Percentiles rank a stretch among this genome's conserved stretches.
Evolutionary conservation across 371 early-diverging fungal genomes (phyloP).

Genomic region (Nematocida ausubeli): DNA sequence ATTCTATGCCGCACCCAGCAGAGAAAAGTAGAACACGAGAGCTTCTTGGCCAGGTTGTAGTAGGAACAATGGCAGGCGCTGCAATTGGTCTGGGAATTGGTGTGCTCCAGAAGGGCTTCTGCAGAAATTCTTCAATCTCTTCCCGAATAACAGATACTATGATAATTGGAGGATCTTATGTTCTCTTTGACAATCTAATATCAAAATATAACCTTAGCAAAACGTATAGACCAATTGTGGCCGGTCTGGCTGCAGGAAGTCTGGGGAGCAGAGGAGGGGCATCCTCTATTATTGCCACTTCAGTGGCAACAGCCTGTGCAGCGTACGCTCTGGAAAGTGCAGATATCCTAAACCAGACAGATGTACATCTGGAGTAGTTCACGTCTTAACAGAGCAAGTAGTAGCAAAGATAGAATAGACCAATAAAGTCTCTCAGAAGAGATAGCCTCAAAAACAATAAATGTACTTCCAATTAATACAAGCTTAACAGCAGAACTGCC

Average conservation of each 20-base stretch:
- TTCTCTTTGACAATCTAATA: slow-evolving; percentile 3
- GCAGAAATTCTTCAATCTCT: slow-evolving; percentile 13
- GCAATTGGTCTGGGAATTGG: slow-evolving; percentile 2
- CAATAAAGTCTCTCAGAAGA: too few species aligned
- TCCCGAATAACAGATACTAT: not conserved
- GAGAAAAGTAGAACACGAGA: slow-evolving; percentile 29
- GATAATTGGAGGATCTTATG: slow-evolving; percentile 33
- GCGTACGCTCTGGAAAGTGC: slow-evolving; percentile 20
- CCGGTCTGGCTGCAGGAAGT: slow-evolving; percentile 16
- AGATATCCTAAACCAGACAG: not conserved
- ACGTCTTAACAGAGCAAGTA: too few species aligned
- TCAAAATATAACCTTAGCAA: slow-evolving; percentile 2
- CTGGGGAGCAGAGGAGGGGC: not conserved
- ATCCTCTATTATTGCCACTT: slow-evolving; percentile 3
- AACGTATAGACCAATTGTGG: slow-evolving; percentile 26
- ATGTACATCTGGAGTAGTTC: too few species aligned
- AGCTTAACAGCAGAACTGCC: too few species aligned
- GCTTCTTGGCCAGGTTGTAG: not conserved
- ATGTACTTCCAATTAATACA: too few species aligned
- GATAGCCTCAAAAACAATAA: too few species aligned
- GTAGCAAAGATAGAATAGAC: too few species aligned
- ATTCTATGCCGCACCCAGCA: not conserved
- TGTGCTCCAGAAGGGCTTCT: not conserved
- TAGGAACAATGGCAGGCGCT: slow-evolving; percentile 4
- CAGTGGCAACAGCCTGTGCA: not conserved